phyloP scores from a whole-genome alignment of 2,329 filamentous ascomycete species.

The Amesomyces nigricolor region DNA sequence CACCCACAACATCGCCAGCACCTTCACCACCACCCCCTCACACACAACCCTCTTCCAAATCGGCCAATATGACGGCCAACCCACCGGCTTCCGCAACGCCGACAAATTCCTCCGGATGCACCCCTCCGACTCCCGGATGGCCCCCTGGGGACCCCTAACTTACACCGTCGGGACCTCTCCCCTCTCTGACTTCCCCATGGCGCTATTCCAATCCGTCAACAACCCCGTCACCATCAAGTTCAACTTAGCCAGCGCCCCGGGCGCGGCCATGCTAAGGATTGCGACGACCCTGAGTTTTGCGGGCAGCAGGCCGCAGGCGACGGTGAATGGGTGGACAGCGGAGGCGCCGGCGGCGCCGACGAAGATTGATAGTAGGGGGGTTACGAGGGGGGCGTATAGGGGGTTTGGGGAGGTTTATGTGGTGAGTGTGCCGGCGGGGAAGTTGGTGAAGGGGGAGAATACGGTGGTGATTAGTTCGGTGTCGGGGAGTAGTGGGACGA shows the following conservation, averaged over 20 bases:
- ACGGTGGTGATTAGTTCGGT: constrained; percentile 56
- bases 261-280: constrained; percentile 53
- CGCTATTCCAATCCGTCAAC: constrained; percentile 56
- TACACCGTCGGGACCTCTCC: constrained; percentile 55
- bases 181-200: constrained; percentile 57
- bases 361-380: constrained; percentile 59
- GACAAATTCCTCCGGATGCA: constrained; percentile 64
- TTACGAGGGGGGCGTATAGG: constrained; percentile 60
- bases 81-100: constrained; percentile 60
- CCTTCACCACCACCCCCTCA: constrained; percentile 37
- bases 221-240: constrained; percentile 56
- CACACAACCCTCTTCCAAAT: constrained; percentile 56
- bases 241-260: constrained; percentile 45
- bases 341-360: constrained; percentile 47
- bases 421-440: constrained; percentile 53
- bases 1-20: constrained; percentile 44
- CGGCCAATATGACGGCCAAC: constrained; percentile 60
- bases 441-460: constrained; percentile 53
- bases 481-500: constrained; percentile 52
- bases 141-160: constrained; percentile 52
- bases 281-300: constrained; percentile 60
- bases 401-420: constrained; percentile 61
- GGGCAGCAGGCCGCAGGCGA: constrained; percentile 51
- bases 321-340: constrained; percentile 50
- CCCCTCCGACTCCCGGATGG: constrained; percentile 60